phyloP scores from a whole-genome alignment of 208 protist genomes.

The Trypanosoma caninum region DNA sequence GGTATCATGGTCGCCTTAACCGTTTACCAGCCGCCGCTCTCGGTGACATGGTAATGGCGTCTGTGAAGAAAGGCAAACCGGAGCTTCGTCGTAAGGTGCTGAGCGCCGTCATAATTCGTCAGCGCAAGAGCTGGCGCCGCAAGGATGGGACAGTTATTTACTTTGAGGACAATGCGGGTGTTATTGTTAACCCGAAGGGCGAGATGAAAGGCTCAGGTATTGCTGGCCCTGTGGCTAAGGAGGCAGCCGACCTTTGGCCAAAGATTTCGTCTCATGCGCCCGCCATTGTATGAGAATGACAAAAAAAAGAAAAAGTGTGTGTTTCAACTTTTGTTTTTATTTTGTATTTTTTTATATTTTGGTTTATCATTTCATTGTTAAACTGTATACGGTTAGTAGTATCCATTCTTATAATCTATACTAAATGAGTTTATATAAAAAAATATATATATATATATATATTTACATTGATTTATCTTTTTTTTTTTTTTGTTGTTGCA shows the following conservation, averaged over 20 bases:
- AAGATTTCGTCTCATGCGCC: slow-evolving; percentile 96
- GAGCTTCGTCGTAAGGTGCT: slow-evolving; percentile 99
- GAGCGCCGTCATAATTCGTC: slow-evolving; percentile 98
- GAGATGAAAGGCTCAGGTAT: slow-evolving; percentile 99
- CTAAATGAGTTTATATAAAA: no score
- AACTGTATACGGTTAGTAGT: neutral
- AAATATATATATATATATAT: neutral
- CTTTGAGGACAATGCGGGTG: slow-evolving; percentile 99
- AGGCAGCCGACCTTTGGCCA: slow-evolving; percentile 99
- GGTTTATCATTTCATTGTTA: neutral
- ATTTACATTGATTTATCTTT: neutral
- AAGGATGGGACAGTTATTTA: slow-evolving; percentile 98
- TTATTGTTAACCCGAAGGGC: slow-evolving; percentile 99
- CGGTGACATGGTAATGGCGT: slow-evolving; percentile 99
- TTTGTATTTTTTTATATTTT: slow-evolving; percentile 13
- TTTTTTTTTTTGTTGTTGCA: slow-evolving; percentile 2
- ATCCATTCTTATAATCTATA: neutral
- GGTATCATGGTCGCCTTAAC: slow-evolving; percentile 98
- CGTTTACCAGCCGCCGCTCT: slow-evolving; percentile 96
- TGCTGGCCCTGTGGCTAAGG: slow-evolving; percentile 99
- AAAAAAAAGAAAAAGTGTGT: no score
- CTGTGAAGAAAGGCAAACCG: slow-evolving; percentile 99
- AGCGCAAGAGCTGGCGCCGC: slow-evolving; percentile 98
- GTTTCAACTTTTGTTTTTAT: neutral
- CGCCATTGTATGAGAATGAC: slow-evolving; percentile 95